Evolutionary conservation across 2,329 filamentous ascomycete genomes (phyloP), one percentile per base, ranked within the genome.

Genomic region (Geosmithia putterillii): DNA sequence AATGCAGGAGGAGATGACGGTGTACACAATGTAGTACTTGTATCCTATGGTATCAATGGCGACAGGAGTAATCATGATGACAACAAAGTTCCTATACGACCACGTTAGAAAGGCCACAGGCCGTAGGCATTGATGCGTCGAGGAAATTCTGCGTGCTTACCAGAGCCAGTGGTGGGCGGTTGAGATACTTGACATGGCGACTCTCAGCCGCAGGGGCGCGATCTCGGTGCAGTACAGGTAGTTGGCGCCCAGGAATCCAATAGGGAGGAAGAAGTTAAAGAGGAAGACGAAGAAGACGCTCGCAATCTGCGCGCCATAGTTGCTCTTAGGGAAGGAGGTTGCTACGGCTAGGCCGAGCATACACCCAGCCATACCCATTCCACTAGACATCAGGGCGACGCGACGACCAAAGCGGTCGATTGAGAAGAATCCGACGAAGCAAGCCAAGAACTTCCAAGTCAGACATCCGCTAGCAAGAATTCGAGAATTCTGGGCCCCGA

Each of bases 141-240:
- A 22, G 17, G 21, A n/a, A 7, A 20, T n/a, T 37, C 15, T n/a
- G 18, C 17, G 21, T 32, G 56, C 57, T 47, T 54, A 61, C 64
- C 65, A 70, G 20, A 71, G 60, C 70, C 70, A 73, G 48, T 71
- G 67, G 49, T 69, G 71, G 1, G 69, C 73, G 0, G 73, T 77
- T 0, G 69, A 72, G 36, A 79, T 70, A 28, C 69, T 68, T 2
- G 70, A 69, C 66, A 79, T 76, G 18, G 70, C 65, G 46, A 73
- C 69, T 19, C 71, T 62, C 23, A 74, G 55, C 10, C 66, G 58
- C 15, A 71, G 59, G 1, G 74, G 74, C 0, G 73, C 72, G 17
- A 78, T 62, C 51, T 79, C 74, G 1, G 74, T 70, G 45, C 72
- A 74, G 57, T 79, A 79, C 19, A 79, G 60, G 58, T 77, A 79